phyloP scores from a whole-genome alignment of 1,284 basidiomycete genomes.

The Ustilago esculenta region DNA sequence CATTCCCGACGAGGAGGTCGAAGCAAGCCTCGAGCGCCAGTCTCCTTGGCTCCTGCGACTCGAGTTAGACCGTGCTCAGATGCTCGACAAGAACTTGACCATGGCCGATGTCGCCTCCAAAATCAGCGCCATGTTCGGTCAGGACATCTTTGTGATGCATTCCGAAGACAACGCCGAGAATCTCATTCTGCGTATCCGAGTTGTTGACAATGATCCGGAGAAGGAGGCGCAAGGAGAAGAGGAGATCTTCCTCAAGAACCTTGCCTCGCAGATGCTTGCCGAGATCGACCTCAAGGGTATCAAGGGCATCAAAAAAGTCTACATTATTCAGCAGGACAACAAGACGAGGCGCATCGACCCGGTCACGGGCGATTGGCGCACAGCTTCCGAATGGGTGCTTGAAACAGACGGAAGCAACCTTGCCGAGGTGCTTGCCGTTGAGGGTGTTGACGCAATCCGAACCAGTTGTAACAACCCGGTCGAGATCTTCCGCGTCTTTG shows the following conservation, averaged over 20 bases:
- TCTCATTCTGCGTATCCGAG: conserved; percentile 93
- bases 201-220: conserved; percentile 83
- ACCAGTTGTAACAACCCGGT: conserved; percentile 98
- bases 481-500: conserved; percentile 94
- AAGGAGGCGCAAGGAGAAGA: conserved; percentile 94
- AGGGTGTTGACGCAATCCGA: conserved; percentile 89
- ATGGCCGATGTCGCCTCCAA: conserved; percentile 95
- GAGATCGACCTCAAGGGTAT: conserved; percentile 93
- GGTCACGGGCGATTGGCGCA: conserved; percentile 62
- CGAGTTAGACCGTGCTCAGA: conserved; percentile 94
- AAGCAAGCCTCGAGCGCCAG: conserved; percentile 86
- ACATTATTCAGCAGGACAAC: conserved; percentile 87
- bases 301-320: conserved; percentile 88
- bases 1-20: conserved; percentile 96
- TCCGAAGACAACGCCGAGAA: conserved; percentile 99
- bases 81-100: conserved; percentile 94
- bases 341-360: conserved; percentile 70
- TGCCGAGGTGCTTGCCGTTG: conserved; percentile 81
- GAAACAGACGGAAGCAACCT: conserved; percentile 84
- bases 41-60: conserved; percentile 98
- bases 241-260: conserved; percentile 93
- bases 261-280: conserved; percentile 95
- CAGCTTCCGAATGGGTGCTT: conserved; percentile 83
- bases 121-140: conserved; percentile 93
- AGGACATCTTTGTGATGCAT: conserved; percentile 97